phyloP scores from a whole-genome alignment of 2,329 filamentous ascomycete genomes.

The Fusarium nurragi region DNA sequence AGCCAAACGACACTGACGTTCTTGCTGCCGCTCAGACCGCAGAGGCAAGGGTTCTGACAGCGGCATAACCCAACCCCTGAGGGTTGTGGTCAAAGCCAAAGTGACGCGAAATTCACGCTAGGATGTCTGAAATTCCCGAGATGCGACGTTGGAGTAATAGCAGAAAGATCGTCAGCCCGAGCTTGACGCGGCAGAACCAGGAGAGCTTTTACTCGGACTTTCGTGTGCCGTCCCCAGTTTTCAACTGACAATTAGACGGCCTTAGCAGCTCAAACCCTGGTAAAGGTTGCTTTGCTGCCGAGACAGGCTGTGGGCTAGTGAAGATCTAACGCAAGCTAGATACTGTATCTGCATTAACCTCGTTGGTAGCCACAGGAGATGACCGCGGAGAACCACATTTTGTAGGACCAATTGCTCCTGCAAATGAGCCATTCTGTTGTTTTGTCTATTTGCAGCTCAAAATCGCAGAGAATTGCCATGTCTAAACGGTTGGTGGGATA shows the following conservation, averaged over 20 bases:
- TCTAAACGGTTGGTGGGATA: background rate
- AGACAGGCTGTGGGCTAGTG: background rate
- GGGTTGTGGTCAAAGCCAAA: background rate
- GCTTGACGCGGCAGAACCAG: conserved; percentile 7
- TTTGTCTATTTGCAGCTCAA: background rate
- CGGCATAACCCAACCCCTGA: background rate
- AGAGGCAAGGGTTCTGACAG: background rate
- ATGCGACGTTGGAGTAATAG: background rate
- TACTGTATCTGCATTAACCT: too few relatives aligned
- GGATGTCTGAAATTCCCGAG: background rate
- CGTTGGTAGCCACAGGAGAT: too few relatives aligned
- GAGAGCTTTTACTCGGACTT: background rate
- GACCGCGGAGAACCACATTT: too few relatives aligned
- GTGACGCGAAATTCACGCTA: background rate
- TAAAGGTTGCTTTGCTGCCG: too few relatives aligned
- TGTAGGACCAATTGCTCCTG: background rate
- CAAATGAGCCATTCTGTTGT: background rate
- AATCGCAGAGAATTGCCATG: background rate
- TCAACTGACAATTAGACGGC: background rate
- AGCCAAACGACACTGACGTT: background rate
- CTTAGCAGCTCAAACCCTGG: too few relatives aligned
- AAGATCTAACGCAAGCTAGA: too few relatives aligned
- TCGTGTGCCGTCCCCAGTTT: background rate
- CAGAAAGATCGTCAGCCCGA: background rate
- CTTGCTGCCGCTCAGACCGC: background rate